phyloP scores from a whole-genome alignment of 2,329 filamentous ascomycete genomes.

The Arthrobotrys sinensis region DNA sequence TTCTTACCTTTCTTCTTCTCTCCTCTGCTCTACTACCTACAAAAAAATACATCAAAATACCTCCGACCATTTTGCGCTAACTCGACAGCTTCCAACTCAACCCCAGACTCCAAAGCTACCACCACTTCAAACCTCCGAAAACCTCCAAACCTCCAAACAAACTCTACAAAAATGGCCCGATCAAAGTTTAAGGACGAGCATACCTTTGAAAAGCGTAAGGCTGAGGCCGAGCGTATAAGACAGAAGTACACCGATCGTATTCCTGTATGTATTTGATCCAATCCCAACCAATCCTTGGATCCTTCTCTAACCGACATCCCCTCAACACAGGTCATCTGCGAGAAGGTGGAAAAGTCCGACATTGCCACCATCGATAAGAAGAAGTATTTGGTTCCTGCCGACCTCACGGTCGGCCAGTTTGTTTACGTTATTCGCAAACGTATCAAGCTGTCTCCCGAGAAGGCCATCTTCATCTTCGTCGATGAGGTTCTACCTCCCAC shows the following conservation, averaged over 20 bases:
- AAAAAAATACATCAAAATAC: constrained; percentile 58
- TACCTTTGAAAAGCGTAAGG: constrained; percentile 99
- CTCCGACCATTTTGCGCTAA: constrained; percentile 28
- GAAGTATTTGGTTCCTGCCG: constrained; percentile 98
- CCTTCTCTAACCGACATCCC: constrained; percentile 62
- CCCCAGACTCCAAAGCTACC: constrained; percentile 53
- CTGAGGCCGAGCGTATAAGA: constrained; percentile 98
- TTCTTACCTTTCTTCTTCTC: constrained; percentile 59
- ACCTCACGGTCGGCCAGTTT: constrained; percentile 98
- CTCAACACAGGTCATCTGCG: constrained; percentile 87
- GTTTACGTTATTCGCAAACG: constrained; percentile 99
- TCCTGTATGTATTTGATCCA: constrained; percentile 78
- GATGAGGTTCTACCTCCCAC: constrained; percentile 97
- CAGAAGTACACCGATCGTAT: constrained; percentile 99
- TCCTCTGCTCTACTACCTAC: constrained; percentile 48
- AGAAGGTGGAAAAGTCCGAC: constrained; percentile 99
- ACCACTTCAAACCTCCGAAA: constrained; percentile 61
- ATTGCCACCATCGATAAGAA: constrained; percentile 99
- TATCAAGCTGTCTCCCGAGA: constrained; percentile 99
- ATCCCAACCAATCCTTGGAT: constrained; percentile 23
- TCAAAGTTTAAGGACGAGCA: constrained; percentile 99
- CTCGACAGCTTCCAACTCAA: constrained; percentile 32
- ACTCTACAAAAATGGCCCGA: constrained; percentile 77
- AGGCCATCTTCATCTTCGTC: constrained; percentile 99
- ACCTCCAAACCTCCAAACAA: constrained; percentile 60